Conservation (phyloP, 306 rosid genomes). For the Biancaea sappan region DNA sequence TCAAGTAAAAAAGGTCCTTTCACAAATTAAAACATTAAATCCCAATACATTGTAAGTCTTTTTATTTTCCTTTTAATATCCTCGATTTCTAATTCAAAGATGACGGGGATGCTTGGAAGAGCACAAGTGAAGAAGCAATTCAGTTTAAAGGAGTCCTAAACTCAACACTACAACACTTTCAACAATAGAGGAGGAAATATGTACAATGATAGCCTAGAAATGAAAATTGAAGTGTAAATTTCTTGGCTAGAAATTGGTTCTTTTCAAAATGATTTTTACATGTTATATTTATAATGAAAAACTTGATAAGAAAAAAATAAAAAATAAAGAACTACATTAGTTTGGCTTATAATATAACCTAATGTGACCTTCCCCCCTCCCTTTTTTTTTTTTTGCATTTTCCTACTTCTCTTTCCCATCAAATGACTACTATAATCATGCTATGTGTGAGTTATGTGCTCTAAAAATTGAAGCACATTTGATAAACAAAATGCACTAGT, state of each 20-base stretch:
- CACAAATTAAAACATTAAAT: too few relatives aligned
- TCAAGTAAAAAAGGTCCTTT: neutral
- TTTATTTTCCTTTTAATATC: too few relatives aligned
- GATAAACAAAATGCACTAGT: neutral
- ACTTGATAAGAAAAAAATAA: too few relatives aligned
- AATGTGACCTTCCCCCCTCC: too few relatives aligned
- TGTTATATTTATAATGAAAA: too few relatives aligned
- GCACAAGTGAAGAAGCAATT: neutral
- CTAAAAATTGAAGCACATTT: neutral
- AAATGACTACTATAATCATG: neutral
- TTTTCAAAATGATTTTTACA: too few relatives aligned
- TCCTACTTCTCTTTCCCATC: neutral
- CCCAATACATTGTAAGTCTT: too few relatives aligned
- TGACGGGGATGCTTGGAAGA: too few relatives aligned
- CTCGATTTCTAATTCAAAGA: too few relatives aligned
- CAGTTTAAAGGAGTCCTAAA: conserved; percentile 7
- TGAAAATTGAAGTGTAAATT: neutral
- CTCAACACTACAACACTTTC: neutral
- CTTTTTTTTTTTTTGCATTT: too few relatives aligned
- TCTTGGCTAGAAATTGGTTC: neutral
- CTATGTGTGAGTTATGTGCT: neutral
- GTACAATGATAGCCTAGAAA: neutral
- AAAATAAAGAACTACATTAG: too few relatives aligned
- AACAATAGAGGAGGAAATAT: neutral
- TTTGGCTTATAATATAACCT: too few relatives aligned